phyloP scores from a whole-genome alignment of 148 eudicot genomes.

The Gaultheria prostrata region DNA sequence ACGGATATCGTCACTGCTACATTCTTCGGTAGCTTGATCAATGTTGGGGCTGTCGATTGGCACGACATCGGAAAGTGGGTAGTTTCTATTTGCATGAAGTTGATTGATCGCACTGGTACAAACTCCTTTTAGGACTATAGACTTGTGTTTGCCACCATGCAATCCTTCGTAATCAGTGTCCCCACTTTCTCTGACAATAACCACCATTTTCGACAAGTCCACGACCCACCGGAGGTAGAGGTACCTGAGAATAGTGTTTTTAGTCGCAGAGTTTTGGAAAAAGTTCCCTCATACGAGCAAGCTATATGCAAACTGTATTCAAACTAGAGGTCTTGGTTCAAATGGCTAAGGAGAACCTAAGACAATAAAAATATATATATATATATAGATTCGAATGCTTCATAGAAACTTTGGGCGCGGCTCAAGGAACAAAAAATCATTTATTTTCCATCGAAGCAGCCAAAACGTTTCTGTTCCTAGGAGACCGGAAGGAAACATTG shows the following conservation, averaged over 20 bases:
- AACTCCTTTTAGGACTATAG: constrained; percentile 72
- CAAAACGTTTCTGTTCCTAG: not conserved
- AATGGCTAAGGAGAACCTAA: constrained; percentile 58
- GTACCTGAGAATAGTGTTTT: constrained; percentile 41
- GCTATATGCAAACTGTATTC: constrained; percentile 11
- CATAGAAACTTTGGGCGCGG: not conserved
- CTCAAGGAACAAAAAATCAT: not conserved
- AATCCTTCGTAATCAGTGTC: constrained; percentile 92
- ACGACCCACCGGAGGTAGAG: constrained; percentile 84
- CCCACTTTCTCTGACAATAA: constrained; percentile 87
- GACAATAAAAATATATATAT: constrained; percentile 11
- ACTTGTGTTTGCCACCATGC: constrained; percentile 80
- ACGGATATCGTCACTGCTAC: constrained; percentile 45
- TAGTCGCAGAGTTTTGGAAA: not conserved
- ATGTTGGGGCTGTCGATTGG: constrained; percentile 69
- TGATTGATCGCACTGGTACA: constrained; percentile 38
- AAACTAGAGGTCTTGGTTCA: not conserved
- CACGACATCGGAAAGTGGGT: constrained; percentile 79
- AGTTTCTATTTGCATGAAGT: constrained; percentile 67
- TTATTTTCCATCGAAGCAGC: not conserved
- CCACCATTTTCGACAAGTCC: constrained; percentile 68
- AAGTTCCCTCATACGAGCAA: not conserved
- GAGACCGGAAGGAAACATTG: not conserved
- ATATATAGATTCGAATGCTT: not conserved
- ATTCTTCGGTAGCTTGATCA: constrained; percentile 37